A percentile compares a stretch with the other conserved stretches of the same genome.
Evolutionary conservation across 2,329 filamentous ascomycete genomes (phyloP).

Genomic region (Huntiella moniliformis): DNA sequence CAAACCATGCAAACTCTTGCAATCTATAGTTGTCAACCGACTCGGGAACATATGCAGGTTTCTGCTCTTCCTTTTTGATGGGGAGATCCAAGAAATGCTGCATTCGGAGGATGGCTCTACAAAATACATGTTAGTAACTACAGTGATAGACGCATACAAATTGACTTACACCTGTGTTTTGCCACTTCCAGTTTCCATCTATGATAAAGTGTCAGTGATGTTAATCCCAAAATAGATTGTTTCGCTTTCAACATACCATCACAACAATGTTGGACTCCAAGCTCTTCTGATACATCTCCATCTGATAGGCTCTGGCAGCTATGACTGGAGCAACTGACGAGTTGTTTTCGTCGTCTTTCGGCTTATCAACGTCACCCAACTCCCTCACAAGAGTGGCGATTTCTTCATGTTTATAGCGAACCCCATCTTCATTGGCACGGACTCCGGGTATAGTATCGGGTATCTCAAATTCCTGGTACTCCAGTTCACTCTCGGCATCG

Average conservation of each 20-base stretch:
- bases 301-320: conserved; percentile 44
- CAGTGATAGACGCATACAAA: neutral
- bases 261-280: conserved; percentile 53
- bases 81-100: conserved; percentile 1
- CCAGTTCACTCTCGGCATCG: too few species aligned
- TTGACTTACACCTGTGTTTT: conserved; percentile 54
- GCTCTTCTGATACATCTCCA: conserved; percentile 57
- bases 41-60: too few species aligned
- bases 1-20: conserved; percentile 49
- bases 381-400: neutral
- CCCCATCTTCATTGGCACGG: neutral
- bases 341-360: too few species aligned
- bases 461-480: neutral
- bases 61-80: too few species aligned
- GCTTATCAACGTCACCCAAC: too few species aligned
- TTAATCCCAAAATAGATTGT: neutral
- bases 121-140: neutral
- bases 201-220: conserved; percentile 1
- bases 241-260: conserved; percentile 29
- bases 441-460: neutral
- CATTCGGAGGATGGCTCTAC: conserved; percentile 8
- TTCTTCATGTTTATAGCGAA: neutral
- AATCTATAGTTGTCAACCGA: conserved; percentile 12
- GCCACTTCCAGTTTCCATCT: conserved; percentile 68
- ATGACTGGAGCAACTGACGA: conserved; percentile 23